A percentile compares a stretch with the other conserved stretches of the same genome.
phyloP scores from a whole-genome alignment of 2,329 filamentous ascomycete species.

The Capronia coronata region DNA sequence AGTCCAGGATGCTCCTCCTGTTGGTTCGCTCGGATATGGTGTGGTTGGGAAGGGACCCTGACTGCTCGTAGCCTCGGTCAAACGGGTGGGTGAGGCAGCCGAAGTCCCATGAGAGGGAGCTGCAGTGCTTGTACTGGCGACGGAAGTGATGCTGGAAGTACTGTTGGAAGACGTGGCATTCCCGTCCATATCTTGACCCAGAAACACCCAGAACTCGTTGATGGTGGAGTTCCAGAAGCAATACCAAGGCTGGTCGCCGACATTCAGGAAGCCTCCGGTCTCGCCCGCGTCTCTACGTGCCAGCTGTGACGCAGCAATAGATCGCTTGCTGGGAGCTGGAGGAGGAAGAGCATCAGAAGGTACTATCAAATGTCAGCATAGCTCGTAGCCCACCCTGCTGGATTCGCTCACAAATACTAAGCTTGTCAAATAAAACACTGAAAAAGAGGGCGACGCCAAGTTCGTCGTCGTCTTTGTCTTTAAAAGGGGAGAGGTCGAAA shows the following conservation, averaged over 20 bases:
- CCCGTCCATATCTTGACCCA: conserved; percentile 46
- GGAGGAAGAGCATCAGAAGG: conserved; percentile 35
- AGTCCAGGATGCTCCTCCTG: conserved; percentile 21
- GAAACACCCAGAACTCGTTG: conserved; percentile 62
- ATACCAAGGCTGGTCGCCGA: conserved; percentile 61
- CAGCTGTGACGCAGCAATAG: conserved; percentile 10
- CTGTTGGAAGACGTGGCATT: conserved; percentile 8
- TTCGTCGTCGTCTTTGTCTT: conserved; percentile 50
- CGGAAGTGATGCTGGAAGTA: conserved; percentile 21
- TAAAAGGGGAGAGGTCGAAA: conserved; percentile 49
- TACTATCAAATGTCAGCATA: conserved; percentile 24
- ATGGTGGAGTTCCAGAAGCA: conserved; percentile 64
- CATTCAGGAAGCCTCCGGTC: conserved; percentile 41
- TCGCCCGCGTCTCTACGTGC: conserved; percentile 26
- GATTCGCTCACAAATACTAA: conserved; percentile 46
- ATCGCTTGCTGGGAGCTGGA: conserved; percentile 31
- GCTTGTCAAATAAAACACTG: conserved; percentile 56
- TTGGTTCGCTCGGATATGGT: conserved; percentile 18
- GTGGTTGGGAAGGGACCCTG: conserved; percentile 25
- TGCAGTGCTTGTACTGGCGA: conserved; percentile 15
- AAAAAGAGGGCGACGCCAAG: conserved; percentile 61
- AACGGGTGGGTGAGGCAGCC: conserved; percentile 3
- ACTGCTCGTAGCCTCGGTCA: conserved; percentile 11
- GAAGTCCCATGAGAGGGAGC: conserved; percentile 1
- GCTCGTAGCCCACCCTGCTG: background rate